Base-by-base conservation (phyloP, 2,329 filamentous ascomycete species). In the Trematosphaeria pertusa region DNA sequence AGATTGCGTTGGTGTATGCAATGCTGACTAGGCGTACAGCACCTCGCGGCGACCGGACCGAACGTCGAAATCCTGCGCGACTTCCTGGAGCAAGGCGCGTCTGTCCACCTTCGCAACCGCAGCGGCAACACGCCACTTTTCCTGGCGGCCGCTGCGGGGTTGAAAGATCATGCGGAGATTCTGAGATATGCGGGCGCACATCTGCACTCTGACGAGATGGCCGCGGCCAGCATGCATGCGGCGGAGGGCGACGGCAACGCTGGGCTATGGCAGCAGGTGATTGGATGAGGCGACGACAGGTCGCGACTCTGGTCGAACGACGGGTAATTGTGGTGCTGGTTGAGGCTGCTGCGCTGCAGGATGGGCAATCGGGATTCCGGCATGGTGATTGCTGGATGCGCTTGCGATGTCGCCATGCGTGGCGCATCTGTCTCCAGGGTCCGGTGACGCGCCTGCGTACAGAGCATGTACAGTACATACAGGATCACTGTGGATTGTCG, bases 31-130 rank as follows among this genome's bases (percentile, higher is more conserved):
- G 50, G 48, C 43, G 31, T 34, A 45, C 58, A 81, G 79, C 82
- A 85, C 58, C 74, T 85, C 36, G 82, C 82, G 37, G 81, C 82
- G 4, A 80, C 78, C 3, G 78, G 78, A 14, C 79, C 81, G 2
- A 79, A 81, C 35, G 64, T 82, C 36, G 73, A 79, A 3, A 81
- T 85, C 20, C 71, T 85, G 30, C 76, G 78, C 43, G 78, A 80
- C 65, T 78, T 85, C 37, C 74, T 85, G 4, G 73, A 74, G 7
- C 78, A 81, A 50, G 81, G 81, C 42, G 81, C 78, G 10, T 83
- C 80, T 12, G 81, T 85, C 33, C 82, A 85, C 65, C 69, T 84
- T 20, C 80, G 82, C 43, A 85, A 85, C 64, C 76, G 79, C 49
- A 75, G 74, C 45, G 81, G 81, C 18, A 76, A 80, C 55, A 85